These are phyloP conservation scores for Trichosanthes cucumerina DNA, from an alignment of 306 rosid species.

Conservation along the genomic window DNA sequence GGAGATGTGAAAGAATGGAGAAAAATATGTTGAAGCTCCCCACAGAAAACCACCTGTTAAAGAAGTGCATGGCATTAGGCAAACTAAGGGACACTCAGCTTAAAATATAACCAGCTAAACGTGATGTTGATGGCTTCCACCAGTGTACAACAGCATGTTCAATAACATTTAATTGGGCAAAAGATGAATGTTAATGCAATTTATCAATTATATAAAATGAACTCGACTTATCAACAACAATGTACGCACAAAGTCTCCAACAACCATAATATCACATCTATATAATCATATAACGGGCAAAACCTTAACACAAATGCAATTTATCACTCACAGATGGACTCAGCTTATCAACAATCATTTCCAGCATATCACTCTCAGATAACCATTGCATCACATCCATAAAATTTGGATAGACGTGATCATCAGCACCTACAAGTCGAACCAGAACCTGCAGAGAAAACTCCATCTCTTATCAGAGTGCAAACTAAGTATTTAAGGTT, in stretches of 20 bases:
- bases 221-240: neutral
- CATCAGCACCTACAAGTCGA: conserved; percentile 88
- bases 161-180: neutral
- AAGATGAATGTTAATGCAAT: neutral
- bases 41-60: neutral
- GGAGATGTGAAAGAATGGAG: neutral
- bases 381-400: conserved; percentile 96
- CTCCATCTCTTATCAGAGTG: conserved; percentile 15
- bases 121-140: neutral
- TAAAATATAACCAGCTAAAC: neutral
- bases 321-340: conserved; percentile 67
- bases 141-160: neutral
- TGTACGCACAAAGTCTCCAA: neutral
- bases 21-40: neutral
- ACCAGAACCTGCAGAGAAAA: conserved; percentile 68
- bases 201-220: neutral
- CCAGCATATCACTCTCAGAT: conserved; percentile 88
- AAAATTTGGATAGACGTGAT: conserved; percentile 87
- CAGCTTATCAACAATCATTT: conserved; percentile 91
- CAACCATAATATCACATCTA: neutral
- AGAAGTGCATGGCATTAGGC: neutral
- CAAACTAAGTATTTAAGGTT: conserved; percentile 4
- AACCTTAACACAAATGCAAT: neutral
- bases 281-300: neutral
- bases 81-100: neutral